phyloP scores from a whole-genome alignment of 2,329 filamentous ascomycete genomes.

The Ophiobolus disseminans region DNA sequence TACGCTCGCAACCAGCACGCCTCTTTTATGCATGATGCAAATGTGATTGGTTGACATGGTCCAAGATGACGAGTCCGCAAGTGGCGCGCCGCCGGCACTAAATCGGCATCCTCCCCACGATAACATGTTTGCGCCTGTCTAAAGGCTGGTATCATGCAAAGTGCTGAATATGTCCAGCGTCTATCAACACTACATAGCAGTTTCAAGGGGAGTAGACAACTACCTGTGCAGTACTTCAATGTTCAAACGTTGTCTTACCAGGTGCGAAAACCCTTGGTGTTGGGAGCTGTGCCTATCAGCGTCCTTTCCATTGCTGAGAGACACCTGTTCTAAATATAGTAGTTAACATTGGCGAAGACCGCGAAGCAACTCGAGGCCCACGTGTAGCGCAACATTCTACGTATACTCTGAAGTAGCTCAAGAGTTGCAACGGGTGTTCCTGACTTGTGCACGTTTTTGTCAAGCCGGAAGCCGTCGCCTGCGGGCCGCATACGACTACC shows the following conservation, averaged over 20 bases:
- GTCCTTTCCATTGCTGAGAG: too few relatives aligned
- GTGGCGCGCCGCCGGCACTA: constrained; percentile 21
- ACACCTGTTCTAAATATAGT: not conserved
- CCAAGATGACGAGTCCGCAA: constrained; percentile 6
- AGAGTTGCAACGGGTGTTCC: constrained; percentile 11
- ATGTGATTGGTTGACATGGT: constrained; percentile 29
- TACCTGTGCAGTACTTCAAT: too few relatives aligned
- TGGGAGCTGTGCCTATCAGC: too few relatives aligned
- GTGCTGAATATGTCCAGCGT: too few relatives aligned
- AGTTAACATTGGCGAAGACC: not conserved
- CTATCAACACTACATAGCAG: too few relatives aligned
- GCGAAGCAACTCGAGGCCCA: too few relatives aligned
- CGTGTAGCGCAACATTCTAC: not conserved
- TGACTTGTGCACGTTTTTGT: constrained; percentile 26
- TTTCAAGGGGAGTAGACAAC: too few relatives aligned
- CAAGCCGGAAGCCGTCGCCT: constrained; percentile 32
- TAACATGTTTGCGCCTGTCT: not conserved
- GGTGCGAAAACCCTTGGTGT: too few relatives aligned
- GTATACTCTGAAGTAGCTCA: not conserved
- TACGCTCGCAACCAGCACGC: constrained; percentile 27
- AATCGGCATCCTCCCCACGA: too few relatives aligned
- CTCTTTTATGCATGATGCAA: constrained; percentile 18
- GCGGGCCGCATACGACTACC: constrained; percentile 34
- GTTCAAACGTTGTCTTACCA: too few relatives aligned
- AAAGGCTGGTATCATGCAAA: too few relatives aligned